Conservation (phyloP, 805 yeast species). For the Kodamaea kakaduensis region DNA sequence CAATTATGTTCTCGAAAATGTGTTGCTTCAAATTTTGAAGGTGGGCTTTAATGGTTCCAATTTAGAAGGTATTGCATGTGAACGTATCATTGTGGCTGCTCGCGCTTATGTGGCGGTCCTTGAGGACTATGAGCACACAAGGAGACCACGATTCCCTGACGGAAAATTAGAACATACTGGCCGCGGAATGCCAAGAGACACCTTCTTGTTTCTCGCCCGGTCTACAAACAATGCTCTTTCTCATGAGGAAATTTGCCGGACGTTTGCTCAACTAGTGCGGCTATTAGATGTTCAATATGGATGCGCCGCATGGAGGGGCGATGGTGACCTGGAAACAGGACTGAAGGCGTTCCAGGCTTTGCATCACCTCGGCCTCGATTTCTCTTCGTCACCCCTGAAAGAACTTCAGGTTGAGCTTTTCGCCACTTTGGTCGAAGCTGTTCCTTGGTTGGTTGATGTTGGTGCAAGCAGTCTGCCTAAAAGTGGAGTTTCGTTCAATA, state of each 20-base stretch:
- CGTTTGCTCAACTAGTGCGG: constrained; percentile 51
- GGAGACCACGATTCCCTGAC: constrained; percentile 72
- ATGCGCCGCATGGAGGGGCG: constrained; percentile 32
- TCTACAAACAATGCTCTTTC: constrained; percentile 44
- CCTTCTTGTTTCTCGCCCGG: constrained; percentile 40
- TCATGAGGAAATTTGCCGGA: constrained; percentile 69
- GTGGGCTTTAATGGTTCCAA: constrained; percentile 53
- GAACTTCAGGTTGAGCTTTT: constrained; percentile 55
- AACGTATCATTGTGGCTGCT: constrained; percentile 64
- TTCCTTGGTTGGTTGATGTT: constrained; percentile 56
- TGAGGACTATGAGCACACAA: constrained; percentile 50
- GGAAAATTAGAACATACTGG: constrained; percentile 27
- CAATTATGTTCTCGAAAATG: constrained; percentile 75
- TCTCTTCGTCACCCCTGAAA: constrained; percentile 28
- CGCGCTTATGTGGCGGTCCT: constrained; percentile 70
- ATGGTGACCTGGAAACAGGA: constrained; percentile 1
- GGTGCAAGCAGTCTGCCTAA: constrained; percentile 1
- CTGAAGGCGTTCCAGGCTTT: constrained; percentile 35
- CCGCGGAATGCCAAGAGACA: constrained; percentile 15
- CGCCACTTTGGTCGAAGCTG: constrained; percentile 62
- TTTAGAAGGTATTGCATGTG: constrained; percentile 64
- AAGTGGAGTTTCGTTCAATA: constrained; percentile 47
- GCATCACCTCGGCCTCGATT: constrained; percentile 39
- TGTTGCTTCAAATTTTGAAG: constrained; percentile 65
- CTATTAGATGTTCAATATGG: constrained; percentile 57